Conservation (phyloP, 345 rosid species). For the Tarenaya hassleriana region DNA sequence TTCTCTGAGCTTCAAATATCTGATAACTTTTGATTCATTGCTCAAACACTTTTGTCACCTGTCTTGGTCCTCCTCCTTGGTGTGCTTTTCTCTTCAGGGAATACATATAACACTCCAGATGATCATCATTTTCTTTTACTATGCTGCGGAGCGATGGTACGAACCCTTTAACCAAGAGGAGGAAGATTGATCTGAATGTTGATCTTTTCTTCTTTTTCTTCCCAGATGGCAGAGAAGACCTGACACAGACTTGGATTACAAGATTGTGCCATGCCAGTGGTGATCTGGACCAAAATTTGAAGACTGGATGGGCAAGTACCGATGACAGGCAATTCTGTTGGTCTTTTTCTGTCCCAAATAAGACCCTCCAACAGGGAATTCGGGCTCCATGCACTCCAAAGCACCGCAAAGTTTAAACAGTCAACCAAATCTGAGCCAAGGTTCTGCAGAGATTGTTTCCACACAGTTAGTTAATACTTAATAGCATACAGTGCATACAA, state of each 20-base stretch:
- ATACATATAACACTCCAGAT: constrained; percentile 42
- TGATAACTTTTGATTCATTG: constrained; percentile 39
- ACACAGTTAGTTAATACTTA: constrained; percentile 11
- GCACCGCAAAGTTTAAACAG: constrained; percentile 81
- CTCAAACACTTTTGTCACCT: constrained; percentile 49
- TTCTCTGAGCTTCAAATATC: constrained; percentile 47
- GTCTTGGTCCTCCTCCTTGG: constrained; percentile 64
- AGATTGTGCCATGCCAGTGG: constrained; percentile 88
- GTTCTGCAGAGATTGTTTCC: constrained; percentile 40
- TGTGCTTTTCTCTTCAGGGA: constrained; percentile 35
- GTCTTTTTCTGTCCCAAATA: constrained; percentile 41
- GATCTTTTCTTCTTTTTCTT: constrained; percentile 89
- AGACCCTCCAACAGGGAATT: constrained; percentile 49
- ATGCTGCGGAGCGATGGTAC: constrained; percentile 33
- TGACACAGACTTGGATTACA: constrained; percentile 62
- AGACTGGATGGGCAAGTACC: constrained; percentile 39
- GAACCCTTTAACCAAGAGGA: constrained; percentile 46
- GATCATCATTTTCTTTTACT: constrained; percentile 53
- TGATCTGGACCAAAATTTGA: constrained; percentile 51
- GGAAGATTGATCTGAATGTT: constrained; percentile 39
- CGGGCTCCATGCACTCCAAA: constrained; percentile 77
- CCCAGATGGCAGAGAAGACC: constrained; percentile 69
- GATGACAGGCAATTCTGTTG: constrained; percentile 43
- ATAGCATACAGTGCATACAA: neutral
- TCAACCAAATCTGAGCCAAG: constrained; percentile 59